Evolutionary conservation across 1,284 basidiomycete species (phyloP), one percentile per base, ranked within the genome.

Genomic region (Phylloboletellus chloephorus): DNA sequence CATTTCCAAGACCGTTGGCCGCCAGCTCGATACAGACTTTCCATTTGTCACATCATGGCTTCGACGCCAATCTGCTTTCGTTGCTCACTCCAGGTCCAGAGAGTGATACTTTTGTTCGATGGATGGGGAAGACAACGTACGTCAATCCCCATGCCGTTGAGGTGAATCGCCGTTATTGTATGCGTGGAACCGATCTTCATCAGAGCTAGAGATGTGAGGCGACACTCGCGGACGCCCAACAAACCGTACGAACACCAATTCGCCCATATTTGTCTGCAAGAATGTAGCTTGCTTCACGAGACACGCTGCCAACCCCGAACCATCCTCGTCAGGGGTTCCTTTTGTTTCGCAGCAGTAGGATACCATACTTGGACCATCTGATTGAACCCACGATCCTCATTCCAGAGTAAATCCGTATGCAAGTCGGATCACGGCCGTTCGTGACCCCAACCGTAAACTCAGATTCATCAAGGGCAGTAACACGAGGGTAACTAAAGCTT

Each of bases 401-500:
- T 34, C 46, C 37, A n/a, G n/a, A n/a, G n/a, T n/a, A n/a, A n/a
- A n/a, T n/a, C n/a, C n/a, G n/a, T n/a, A n/a, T n/a, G n/a, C n/a
- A n/a, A n/a, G n/a, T n/a, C n/a, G n/a, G n/a, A n/a, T n/a, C n/a
- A n/a, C n/a, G n/a, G n/a, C n/a, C n/a, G n/a, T n/a, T n/a, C n/a
- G n/a, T n/a, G n/a, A n/a, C n/a, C n/a, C n/a, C n/a, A n/a, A n/a
- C n/a, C n/a, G n/a, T n/a, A n/a, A n/a, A n/a, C n/a, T 41, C 12
- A 22, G 22, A 23, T 34, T 37, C 16, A 22, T 7, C 9, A 23
- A 17, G 31, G 30, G 20, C 17, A 24, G 24, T 31, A 13, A 17
- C 16, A 24, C 13, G 5, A 26, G 29, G 21, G 31, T 25, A 37
- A 31, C 63, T 60, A 79, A 47, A 79, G 58, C 59, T 74, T 79